A percentile compares a stretch with the other conserved stretches of the same genome.
phyloP scores from a whole-genome alignment of 495 filamentous ascomycete genomes.

The Xylaria bambusicola region DNA sequence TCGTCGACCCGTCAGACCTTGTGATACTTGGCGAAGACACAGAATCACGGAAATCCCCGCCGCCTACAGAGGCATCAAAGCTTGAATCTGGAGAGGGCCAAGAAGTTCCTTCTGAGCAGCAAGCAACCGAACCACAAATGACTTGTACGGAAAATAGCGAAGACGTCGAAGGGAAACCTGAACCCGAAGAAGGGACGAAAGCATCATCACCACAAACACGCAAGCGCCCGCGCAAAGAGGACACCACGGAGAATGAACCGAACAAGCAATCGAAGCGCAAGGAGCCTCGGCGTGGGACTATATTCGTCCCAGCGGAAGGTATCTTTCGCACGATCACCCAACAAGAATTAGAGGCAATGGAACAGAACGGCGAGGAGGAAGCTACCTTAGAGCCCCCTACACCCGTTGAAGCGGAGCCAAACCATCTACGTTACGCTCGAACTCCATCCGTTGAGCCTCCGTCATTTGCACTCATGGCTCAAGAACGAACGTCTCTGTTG shows the following conservation, averaged over 20 bases:
- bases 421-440: slow-evolving; percentile 36
- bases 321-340: slow-evolving; percentile 56
- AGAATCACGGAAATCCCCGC: slow-evolving; percentile 2
- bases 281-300: slow-evolving; percentile 39
- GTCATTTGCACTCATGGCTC: slow-evolving; percentile 43
- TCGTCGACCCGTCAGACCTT: slow-evolving; percentile 45
- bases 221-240: too few relatives aligned
- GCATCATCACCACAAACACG: too few relatives aligned
- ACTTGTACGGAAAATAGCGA: too few relatives aligned
- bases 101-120: neutral
- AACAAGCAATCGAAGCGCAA: slow-evolving; percentile 27
- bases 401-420: slow-evolving; percentile 22
- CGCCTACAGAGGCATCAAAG: neutral
- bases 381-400: slow-evolving; percentile 31
- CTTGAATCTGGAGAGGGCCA: neutral
- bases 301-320: slow-evolving; percentile 53
- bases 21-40: slow-evolving; percentile 42
- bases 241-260: slow-evolving; percentile 21
- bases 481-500: slow-evolving; percentile 52
- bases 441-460: slow-evolving; percentile 57
- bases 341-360: slow-evolving; percentile 38
- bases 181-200: too few relatives aligned
- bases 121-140: slow-evolving; percentile 11
- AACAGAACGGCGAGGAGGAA: slow-evolving; percentile 19
- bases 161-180: too few relatives aligned